phyloP scores from a whole-genome alignment of 176 grass and related monocot species.

The Coix lacrymajobi region DNA sequence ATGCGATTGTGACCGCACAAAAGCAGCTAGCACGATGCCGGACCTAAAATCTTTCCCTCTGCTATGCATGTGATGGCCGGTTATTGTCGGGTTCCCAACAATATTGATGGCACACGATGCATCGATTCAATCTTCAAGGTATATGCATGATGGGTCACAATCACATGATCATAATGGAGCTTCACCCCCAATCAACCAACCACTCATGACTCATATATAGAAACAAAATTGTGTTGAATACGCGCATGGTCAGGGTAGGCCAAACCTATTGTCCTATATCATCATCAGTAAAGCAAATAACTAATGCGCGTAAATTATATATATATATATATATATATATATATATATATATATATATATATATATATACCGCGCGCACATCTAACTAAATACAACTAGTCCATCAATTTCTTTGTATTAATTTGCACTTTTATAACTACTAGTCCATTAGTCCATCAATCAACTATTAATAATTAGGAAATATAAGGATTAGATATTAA shows the following conservation, averaged over 20 bases:
- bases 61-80: constrained; percentile 14
- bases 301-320: no score
- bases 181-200: neutral
- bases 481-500: no score
- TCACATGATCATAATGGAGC: neutral
- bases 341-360: no score
- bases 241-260: neutral
- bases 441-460: no score
- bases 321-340: no score
- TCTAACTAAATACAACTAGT: no score
- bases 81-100: neutral
- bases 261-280: no score
- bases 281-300: no score
- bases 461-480: no score
- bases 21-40: neutral
- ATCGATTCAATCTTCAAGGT: neutral
- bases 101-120: neutral
- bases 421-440: no score
- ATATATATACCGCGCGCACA: no score
- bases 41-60: neutral
- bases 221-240: neutral
- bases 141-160: neutral
- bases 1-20: neutral
- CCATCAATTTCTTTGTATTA: no score
- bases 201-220: neutral